Evolutionary conservation across 169 alveolate species (phyloP).

Genomic region (Eimeria tenella): DNA sequence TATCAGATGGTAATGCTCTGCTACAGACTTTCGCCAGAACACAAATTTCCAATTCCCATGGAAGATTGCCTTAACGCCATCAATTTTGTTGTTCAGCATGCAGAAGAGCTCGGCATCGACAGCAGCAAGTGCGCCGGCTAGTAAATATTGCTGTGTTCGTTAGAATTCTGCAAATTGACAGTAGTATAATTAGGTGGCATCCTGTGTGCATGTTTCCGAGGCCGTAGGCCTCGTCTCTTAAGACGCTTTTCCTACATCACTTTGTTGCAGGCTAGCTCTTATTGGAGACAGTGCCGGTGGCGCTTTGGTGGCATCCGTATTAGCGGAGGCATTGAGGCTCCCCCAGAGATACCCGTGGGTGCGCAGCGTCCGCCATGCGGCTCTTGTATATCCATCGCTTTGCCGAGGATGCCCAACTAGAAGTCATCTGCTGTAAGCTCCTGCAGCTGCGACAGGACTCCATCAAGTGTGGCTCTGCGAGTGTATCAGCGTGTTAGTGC

Average conservation of each 20-base stretch:
- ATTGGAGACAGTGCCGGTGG: slow-evolving; percentile 79
- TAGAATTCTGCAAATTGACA: no score
- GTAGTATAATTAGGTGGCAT: neutral
- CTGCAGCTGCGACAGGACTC: neutral
- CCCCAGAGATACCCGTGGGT: slow-evolving; percentile 66
- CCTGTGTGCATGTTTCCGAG: neutral
- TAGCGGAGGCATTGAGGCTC: slow-evolving; percentile 69
- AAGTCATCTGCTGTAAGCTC: slow-evolving; percentile 59
- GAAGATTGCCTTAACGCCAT: slow-evolving; percentile 73
- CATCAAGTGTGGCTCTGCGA: no score
- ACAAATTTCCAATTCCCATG: slow-evolving; percentile 64
- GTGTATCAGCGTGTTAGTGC: no score
- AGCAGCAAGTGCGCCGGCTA: neutral
- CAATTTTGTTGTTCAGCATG: slow-evolving; percentile 32
- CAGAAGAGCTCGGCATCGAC: slow-evolving; percentile 42
- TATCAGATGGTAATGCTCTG: neutral
- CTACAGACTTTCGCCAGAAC: slow-evolving; percentile 75
- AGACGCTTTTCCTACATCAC: neutral
- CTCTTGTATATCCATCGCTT: slow-evolving; percentile 73
- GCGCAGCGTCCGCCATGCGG: slow-evolving; percentile 1
- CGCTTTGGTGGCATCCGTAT: slow-evolving; percentile 61
- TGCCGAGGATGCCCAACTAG: slow-evolving; percentile 77
- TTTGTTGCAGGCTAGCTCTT: slow-evolving; percentile 45
- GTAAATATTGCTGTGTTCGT: neutral
- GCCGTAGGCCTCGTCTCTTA: neutral